Conservation (phyloP, 2,329 filamentous ascomycete species). For the Alternaria dauci region DNA sequence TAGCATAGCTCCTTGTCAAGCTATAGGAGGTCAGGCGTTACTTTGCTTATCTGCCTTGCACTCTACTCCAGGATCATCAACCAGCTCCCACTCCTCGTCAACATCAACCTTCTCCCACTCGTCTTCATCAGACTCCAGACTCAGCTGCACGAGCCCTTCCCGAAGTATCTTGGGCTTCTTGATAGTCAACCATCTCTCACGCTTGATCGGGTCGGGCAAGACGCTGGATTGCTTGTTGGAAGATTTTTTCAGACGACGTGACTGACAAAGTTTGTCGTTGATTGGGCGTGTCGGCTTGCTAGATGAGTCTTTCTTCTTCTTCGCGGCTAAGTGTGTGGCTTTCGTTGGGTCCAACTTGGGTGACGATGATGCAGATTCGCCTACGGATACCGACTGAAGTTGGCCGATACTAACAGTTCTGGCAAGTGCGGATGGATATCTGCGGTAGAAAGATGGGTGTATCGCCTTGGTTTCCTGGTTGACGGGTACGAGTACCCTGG, state of each 20-base stretch:
- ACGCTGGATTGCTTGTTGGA: too few species aligned
- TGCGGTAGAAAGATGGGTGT: too few species aligned
- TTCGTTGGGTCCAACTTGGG: not conserved
- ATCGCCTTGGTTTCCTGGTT: not conserved
- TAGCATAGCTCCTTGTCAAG: not conserved
- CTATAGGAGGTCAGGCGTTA: not conserved
- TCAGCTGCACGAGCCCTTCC: not conserved
- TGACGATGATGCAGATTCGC: not conserved
- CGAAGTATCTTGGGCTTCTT: not conserved
- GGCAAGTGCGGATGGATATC: not conserved
- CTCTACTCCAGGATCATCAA: not conserved
- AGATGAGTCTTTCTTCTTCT: too few species aligned
- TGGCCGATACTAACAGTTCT: not conserved
- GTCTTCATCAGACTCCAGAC: not conserved
- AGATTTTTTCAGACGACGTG: too few species aligned
- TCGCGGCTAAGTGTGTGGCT: not conserved
- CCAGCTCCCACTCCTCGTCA: not conserved
- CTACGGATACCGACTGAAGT: not conserved
- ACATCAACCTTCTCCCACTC: not conserved
- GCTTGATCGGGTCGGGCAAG: not conserved
- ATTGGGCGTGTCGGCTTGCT: too few species aligned
- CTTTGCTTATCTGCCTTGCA: not conserved
- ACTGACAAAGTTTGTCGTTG: too few species aligned
- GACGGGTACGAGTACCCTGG: not conserved
- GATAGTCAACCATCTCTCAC: not conserved